Base-by-base conservation (phyloP, 1,284 basidiomycete genomes). In the Cryptococcus sp. region DNA sequence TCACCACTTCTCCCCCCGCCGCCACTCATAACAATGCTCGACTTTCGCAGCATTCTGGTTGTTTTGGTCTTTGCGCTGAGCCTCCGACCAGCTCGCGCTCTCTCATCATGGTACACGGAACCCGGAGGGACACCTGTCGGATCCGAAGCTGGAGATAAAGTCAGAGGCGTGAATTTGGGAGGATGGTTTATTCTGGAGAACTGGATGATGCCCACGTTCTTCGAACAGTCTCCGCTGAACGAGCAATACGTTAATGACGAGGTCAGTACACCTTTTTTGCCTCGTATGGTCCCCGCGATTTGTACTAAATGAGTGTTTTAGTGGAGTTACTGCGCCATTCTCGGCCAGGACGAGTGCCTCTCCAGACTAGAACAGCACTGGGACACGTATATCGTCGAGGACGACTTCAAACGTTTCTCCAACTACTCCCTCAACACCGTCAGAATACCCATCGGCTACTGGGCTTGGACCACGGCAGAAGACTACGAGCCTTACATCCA, bases 401-500 rank as follows among this genome's bases (percentile, higher is more conserved):
- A 72, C 39, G 80, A 81, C 59, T 80, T 81, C 61, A 65, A 67
- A 53, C 67, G 72, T 31, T 67, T 71, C 44, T 61, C 64, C 4
- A 61, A 64, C 52, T 67, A 67, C 39, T 70, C 69, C 13, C 54
- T 76, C 23, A 76, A 74, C 54, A 70, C 71, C 11, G 71, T 76
- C 22, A 62, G 74, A 27, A 72, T 76, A 46, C 74, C 74, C 3
- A 69, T 76, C 49, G 70, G 69, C 7, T 72, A 73, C 52, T 75
- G 71, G 73, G 60, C 68, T 5, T 72, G 66, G 68, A 80, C 60
- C 57, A 70, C 59, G 27, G 61, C 57, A 54, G 70, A 69, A 66
- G 75, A 51, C 60, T 80, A 67, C 71, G 80, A 73, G 73, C 79
- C 54, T 67, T 68, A 70, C 54, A 59, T 71, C n/a, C 65, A 69